Conservation (phyloP, 2,329 filamentous ascomycete species). For the Kalaharituber pfeilii region DNA sequence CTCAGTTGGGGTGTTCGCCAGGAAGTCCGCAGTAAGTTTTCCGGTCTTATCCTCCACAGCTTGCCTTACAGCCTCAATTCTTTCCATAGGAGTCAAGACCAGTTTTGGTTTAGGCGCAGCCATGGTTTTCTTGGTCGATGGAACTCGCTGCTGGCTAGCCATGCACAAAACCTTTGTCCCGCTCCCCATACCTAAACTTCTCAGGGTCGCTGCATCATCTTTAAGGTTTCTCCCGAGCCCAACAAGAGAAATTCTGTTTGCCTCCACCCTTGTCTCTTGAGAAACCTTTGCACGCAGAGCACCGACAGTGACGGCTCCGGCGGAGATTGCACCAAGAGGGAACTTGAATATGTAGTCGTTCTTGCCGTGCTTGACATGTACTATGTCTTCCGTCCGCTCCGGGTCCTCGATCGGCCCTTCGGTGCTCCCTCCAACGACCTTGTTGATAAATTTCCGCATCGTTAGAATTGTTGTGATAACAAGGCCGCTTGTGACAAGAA, state of each 20-base stretch:
- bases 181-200: constrained; percentile 16
- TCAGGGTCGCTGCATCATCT: constrained; percentile 14
- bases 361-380: constrained; percentile 13
- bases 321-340: constrained; percentile 7
- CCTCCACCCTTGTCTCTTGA: constrained; percentile 5
- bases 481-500: constrained; percentile 12
- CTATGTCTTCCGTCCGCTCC: constrained; percentile 8
- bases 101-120: constrained; percentile 15
- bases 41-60: constrained; percentile 48
- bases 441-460: constrained; percentile 19
- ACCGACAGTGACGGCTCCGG: constrained; percentile 10
- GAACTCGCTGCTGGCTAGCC: constrained; percentile 8
- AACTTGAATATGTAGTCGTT: constrained; percentile 14
- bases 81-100: constrained; percentile 36
- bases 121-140: constrained; percentile 20
- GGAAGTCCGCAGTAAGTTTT: constrained; percentile 48
- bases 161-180: constrained; percentile 19
- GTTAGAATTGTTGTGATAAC: constrained; percentile 12
- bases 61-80: constrained; percentile 46
- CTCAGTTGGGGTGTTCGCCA: constrained; percentile 45
- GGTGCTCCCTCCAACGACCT: background rate
- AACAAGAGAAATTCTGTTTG: constrained; percentile 13
- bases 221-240: constrained; percentile 18
- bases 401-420: constrained; percentile 5
- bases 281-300: constrained; percentile 8